Evolutionary conservation across 192 early-diverging fungal species (phyloP).

Genomic region (Lobosporangium transversale): DNA sequence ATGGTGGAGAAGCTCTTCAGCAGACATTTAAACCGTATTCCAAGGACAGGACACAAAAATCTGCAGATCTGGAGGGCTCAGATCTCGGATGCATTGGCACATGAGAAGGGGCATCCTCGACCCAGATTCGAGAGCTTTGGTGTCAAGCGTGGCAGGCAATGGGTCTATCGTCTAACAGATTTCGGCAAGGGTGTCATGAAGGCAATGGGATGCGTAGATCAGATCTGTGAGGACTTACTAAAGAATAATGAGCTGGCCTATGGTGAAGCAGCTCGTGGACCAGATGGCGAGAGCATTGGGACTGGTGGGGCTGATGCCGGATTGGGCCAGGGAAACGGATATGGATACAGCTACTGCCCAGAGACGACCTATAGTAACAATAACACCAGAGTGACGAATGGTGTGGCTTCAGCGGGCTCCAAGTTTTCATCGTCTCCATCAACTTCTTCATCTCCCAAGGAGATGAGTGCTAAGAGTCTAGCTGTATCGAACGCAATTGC

Average conservation of each 20-base stretch:
- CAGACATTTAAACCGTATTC: slow-evolving; percentile 46
- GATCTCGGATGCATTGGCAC: slow-evolving; percentile 48
- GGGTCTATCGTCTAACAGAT: slow-evolving; percentile 44
- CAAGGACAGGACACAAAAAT: slow-evolving; percentile 50
- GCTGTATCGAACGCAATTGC: slow-evolving; percentile 40
- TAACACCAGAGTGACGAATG: neutral
- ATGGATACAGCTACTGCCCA: slow-evolving; percentile 44
- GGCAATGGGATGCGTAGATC: slow-evolving; percentile 50
- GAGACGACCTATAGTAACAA: slow-evolving; percentile 1
- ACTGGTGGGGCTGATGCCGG: slow-evolving; percentile 37
- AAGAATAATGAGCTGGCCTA: slow-evolving; percentile 38
- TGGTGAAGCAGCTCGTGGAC: neutral
- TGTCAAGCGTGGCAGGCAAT: slow-evolving; percentile 45
- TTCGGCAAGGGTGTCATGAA: slow-evolving; percentile 48
- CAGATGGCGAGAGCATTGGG: slow-evolving; percentile 20
- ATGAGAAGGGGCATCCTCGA: slow-evolving; percentile 50
- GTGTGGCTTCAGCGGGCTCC: neutral
- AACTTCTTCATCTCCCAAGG: slow-evolving; percentile 8
- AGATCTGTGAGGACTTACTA: slow-evolving; percentile 43
- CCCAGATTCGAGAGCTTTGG: slow-evolving; percentile 52
- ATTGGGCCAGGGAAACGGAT: slow-evolving; percentile 42
- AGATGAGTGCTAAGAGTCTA: slow-evolving; percentile 16
- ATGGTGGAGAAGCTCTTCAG: slow-evolving; percentile 52
- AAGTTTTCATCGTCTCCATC: neutral
- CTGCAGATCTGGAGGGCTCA: slow-evolving; percentile 52